Evolutionary conservation across 495 filamentous ascomycete genomes (phyloP), one percentile per base, ranked within the genome.

Genomic region (Tuber borchii): DNA sequence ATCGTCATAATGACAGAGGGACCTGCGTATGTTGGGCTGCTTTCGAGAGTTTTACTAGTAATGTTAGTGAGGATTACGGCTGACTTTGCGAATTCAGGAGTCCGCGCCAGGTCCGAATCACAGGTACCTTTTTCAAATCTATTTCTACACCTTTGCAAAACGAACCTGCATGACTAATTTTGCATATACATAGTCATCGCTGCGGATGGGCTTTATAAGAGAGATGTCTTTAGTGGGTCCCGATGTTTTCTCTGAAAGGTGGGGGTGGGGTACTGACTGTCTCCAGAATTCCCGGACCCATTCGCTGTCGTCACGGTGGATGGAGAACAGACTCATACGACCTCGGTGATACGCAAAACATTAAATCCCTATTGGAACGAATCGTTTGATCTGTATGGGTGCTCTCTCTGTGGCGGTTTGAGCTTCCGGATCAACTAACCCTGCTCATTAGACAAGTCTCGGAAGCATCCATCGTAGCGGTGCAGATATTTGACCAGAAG

Each of bases 361-460:
- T 86, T 99, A 85, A 98, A 97, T 83, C 95, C 95, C 37, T 99
- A 99, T 83, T 99, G 95, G 95, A 99, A 99, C 84, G 96, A 99
- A 85, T 92, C 89, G 81, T 99, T 99, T 85, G 95, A 99, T 84
- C 88, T 98, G 96, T 98, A 90, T 78, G 89, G 46, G 83, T 77
- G 70, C 75, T 65, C 70, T 73, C 56, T 61, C 42, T 51, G 73
- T 31, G 44, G 71, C 51, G 44, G 65, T 76, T 72, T 69, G 37
- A 43, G 8, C n/a, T 45, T 39, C 16, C 70, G 22, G 71, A 39
- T 43, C 51, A 75, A 6, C 37, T 72, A 80, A 44, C 72, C 68
- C 65, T n/a, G 10, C 20, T 45, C 37, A 45, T 39, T 31, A 75
- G 72, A 56, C 74, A 71, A 84, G 95, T 91, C 74, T 93, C 90